Conservation (phyloP, 2,329 filamentous ascomycete species). For the Lecanosticta acicola region DNA sequence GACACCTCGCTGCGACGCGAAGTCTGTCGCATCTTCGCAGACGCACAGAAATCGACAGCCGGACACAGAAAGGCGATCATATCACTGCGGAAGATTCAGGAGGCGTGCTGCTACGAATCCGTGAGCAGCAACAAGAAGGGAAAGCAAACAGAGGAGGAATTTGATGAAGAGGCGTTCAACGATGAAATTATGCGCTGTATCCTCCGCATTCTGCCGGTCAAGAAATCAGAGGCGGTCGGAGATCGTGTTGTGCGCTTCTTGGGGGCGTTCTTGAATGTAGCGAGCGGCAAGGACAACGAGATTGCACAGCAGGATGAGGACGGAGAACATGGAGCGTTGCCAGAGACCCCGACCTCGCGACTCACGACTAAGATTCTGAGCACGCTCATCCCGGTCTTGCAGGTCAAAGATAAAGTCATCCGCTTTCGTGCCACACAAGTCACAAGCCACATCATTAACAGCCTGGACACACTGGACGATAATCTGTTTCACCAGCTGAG, state of each 20-base stretch:
- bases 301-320: constrained; percentile 48
- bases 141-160: constrained; percentile 55
- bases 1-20: constrained; percentile 66
- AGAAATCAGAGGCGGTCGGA: constrained; percentile 84
- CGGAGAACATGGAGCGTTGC: constrained; percentile 56
- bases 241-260: constrained; percentile 82
- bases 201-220: constrained; percentile 74
- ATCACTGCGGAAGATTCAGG: constrained; percentile 82
- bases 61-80: constrained; percentile 86
- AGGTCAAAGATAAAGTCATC: constrained; percentile 86
- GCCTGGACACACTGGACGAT: constrained; percentile 84
- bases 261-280: constrained; percentile 75
- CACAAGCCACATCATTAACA: constrained; percentile 86
- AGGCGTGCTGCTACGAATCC: constrained; percentile 63
- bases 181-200: constrained; percentile 78
- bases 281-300: constrained; percentile 51
- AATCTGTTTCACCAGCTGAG: constrained; percentile 80
- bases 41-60: constrained; percentile 77
- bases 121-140: constrained; percentile 45
- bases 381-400: constrained; percentile 67
- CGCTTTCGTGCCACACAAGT: constrained; percentile 86
- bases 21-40: constrained; percentile 56
- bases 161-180: constrained; percentile 83
- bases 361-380: constrained; percentile 70
- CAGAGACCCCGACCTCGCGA: constrained; percentile 77